A percentile compares a stretch with the other conserved stretches of the same genome.
Evolutionary conservation across 2,329 filamentous ascomycete genomes (phyloP).

Genomic region (Atkinsonella texensis): DNA sequence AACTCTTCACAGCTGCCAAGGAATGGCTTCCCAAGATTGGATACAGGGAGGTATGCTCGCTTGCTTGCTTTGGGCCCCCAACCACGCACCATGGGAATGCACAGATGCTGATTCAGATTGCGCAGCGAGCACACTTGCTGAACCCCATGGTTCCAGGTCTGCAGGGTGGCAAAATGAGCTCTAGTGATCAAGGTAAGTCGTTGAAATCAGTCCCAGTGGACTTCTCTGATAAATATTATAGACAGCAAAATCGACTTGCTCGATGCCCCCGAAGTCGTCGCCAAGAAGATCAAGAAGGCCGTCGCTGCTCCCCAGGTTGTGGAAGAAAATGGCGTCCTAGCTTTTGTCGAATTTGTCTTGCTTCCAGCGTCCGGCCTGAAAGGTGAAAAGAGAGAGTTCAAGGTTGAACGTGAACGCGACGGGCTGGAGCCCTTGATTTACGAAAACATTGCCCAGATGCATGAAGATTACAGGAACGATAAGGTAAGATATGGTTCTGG

Average conservation of each 20-base stretch:
- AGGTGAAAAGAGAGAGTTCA: constrained; percentile 49
- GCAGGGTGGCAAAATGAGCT: constrained; percentile 75
- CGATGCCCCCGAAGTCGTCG: constrained; percentile 60
- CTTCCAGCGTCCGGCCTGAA: constrained; percentile 60
- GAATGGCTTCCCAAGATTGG: constrained; percentile 78
- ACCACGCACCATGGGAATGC: background rate
- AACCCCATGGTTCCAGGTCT: constrained; percentile 83
- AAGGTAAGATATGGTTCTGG: constrained; percentile 39
- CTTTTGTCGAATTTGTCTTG: constrained; percentile 78
- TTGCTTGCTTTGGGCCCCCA: too few species aligned
- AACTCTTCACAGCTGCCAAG: constrained; percentile 76
- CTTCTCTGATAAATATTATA: constrained; percentile 14
- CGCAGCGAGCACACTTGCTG: constrained; percentile 24
- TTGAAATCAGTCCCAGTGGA: background rate
- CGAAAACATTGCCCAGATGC: constrained; percentile 59
- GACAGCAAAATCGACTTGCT: constrained; percentile 92
- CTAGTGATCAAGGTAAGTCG: constrained; percentile 49
- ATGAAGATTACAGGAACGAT: constrained; percentile 70
- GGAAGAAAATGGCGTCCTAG: constrained; percentile 77
- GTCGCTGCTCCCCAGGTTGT: constrained; percentile 62
- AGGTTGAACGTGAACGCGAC: constrained; percentile 53
- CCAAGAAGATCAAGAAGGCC: constrained; percentile 79
- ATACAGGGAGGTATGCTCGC: constrained; percentile 49
- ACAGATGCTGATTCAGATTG: background rate
- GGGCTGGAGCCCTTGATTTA: constrained; percentile 65